phyloP scores from a whole-genome alignment of 2,329 filamentous ascomycete genomes.

The Colletotrichum chlorophyti region DNA sequence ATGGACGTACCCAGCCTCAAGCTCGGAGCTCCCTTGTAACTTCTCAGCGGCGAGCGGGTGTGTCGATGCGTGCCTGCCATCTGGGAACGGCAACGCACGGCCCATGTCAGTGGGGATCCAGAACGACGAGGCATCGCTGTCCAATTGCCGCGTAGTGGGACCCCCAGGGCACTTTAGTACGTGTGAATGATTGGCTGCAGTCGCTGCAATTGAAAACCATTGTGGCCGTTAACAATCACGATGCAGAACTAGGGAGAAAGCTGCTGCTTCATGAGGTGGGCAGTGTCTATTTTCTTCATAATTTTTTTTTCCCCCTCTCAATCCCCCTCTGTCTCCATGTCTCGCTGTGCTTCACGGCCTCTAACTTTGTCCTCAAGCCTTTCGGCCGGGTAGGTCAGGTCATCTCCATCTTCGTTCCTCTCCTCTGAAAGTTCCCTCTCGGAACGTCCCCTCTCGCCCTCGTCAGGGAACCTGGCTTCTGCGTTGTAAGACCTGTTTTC shows the following conservation, averaged over 20 bases:
- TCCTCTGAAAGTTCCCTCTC: no score
- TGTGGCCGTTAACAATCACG: not conserved
- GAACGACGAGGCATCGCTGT: not conserved
- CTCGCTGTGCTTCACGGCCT: no score
- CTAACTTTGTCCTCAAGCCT: no score
- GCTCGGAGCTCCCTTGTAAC: constrained; percentile 1
- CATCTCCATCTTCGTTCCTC: no score
- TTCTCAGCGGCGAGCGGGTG: no score
- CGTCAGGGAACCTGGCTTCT: no score
- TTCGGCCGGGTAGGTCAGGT: no score
- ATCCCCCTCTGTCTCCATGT: no score
- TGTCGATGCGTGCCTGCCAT: constrained; percentile 20
- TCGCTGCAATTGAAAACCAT: constrained; percentile 17
- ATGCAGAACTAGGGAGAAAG: not conserved
- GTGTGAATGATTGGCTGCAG: constrained; percentile 13
- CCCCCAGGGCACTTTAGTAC: not conserved
- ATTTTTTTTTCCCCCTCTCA: not conserved
- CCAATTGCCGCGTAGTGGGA: constrained; percentile 17
- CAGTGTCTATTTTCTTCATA: not conserved
- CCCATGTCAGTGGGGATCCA: not conserved
- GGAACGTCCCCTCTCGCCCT: no score
- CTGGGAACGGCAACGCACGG: constrained; percentile 13
- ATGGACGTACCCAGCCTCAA: no score
- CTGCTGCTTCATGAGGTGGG: constrained; percentile 12
- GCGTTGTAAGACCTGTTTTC: no score